Conservation (phyloP, 306 rosid species). For the Clitoria ternatea region DNA sequence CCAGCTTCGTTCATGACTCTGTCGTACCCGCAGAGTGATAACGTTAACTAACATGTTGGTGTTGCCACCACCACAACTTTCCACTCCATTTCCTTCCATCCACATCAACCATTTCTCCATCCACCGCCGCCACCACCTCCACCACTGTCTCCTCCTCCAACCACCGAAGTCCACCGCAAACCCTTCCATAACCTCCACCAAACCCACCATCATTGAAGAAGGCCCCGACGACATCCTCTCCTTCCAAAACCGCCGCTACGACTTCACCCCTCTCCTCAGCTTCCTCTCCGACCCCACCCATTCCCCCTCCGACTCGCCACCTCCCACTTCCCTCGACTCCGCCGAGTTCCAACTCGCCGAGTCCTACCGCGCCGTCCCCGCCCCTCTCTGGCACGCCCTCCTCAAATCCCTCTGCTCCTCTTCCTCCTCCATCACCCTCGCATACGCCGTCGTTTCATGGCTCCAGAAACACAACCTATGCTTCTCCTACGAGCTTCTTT, state of each 20-base stretch:
- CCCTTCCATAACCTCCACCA: slow-evolving; percentile 24
- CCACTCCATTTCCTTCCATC: slow-evolving; percentile 33
- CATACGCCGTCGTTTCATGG: slow-evolving; percentile 84
- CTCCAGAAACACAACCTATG: slow-evolving; percentile 86
- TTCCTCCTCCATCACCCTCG: slow-evolving; percentile 50
- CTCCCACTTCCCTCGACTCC: slow-evolving; percentile 68
- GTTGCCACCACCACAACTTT: slow-evolving; percentile 46
- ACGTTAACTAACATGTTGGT: slow-evolving; percentile 38
- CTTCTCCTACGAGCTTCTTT: slow-evolving; percentile 83
- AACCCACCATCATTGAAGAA: slow-evolving; percentile 22
- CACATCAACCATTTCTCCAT: slow-evolving; percentile 10
- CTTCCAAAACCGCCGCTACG: slow-evolving; percentile 57
- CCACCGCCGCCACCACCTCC: slow-evolving; percentile 5
- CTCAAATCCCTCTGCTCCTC: slow-evolving; percentile 79
- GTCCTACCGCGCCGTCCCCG: slow-evolving; percentile 77
- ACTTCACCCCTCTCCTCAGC: slow-evolving; percentile 70
- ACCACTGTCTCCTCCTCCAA: background rate
- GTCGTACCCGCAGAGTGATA: too few relatives aligned
- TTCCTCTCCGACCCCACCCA: slow-evolving; percentile 42
- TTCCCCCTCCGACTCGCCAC: background rate
- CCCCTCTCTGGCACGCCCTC: slow-evolving; percentile 86
- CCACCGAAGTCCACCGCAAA: slow-evolving; percentile 21
- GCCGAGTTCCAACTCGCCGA: slow-evolving; percentile 80
- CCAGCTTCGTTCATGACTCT: too few relatives aligned
- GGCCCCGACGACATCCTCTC: slow-evolving; percentile 47